A percentile compares a stretch with the other conserved stretches of the same genome.
These are phyloP conservation scores for Ophiostoma australiae DNA, from an alignment of 2,329 filamentous ascomycete species.

Conservation along the genomic window DNA sequence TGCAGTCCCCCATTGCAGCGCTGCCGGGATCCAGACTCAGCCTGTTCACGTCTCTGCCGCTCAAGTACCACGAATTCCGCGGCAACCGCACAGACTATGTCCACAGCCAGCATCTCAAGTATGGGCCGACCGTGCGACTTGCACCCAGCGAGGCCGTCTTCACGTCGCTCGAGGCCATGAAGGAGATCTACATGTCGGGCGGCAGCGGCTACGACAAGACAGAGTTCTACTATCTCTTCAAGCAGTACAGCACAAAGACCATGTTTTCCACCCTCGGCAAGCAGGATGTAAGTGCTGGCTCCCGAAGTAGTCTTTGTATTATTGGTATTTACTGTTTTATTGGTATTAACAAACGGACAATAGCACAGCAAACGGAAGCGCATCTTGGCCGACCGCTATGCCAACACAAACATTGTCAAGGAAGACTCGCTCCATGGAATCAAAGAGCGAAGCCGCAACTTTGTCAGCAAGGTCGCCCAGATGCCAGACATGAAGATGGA, in stretches of 20 bases:
- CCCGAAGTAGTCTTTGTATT: not conserved
- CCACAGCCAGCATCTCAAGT: constrained; percentile 50
- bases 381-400: constrained; percentile 60
- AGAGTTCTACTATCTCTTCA: constrained; percentile 58
- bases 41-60: constrained; percentile 45
- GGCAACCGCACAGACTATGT: constrained; percentile 51
- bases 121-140: constrained; percentile 54
- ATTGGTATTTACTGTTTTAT: not conserved
- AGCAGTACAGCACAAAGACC: constrained; percentile 48
- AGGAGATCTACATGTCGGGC: constrained; percentile 58
- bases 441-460: constrained; percentile 49
- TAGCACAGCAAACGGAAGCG: constrained; percentile 58
- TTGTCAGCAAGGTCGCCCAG: constrained; percentile 48
- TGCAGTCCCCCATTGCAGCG: constrained; percentile 36
- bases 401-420: constrained; percentile 61
- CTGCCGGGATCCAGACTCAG: constrained; percentile 48
- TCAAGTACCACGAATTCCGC: constrained; percentile 54
- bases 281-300: constrained; percentile 30
- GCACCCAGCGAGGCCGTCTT: constrained; percentile 57
- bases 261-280: constrained; percentile 56
- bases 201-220: constrained; percentile 63
- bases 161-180: constrained; percentile 50
- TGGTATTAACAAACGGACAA: constrained; percentile 27
- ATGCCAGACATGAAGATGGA: constrained; percentile 47
- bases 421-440: constrained; percentile 52